Conservation (phyloP, 1,284 basidiomycete genomes). For the Ustilago shanxiensis region DNA sequence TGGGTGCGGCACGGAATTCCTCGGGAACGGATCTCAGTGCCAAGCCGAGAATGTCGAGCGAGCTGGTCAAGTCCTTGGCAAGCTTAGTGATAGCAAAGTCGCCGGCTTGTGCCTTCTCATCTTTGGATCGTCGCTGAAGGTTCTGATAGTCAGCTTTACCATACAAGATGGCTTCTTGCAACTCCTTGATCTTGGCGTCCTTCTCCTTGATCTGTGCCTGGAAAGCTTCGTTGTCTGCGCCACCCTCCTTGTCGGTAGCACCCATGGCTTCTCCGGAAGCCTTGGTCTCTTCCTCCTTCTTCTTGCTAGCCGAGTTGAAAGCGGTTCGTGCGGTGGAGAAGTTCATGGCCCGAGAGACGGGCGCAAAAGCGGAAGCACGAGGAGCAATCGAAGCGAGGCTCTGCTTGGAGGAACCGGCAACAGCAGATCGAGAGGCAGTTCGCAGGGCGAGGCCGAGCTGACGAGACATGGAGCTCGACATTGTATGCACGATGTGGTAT, state of each 20-base stretch:
- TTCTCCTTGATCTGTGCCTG: conserved; percentile 66
- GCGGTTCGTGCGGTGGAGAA: conserved; percentile 39
- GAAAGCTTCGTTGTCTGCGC: conserved; percentile 20
- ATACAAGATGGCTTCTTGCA: conserved; percentile 67
- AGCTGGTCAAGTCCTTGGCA: conserved; percentile 88
- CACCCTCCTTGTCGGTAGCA: conserved; percentile 38
- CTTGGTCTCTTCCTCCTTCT: conserved; percentile 54
- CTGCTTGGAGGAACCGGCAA: conserved; percentile 42
- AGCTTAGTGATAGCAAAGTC: conserved; percentile 94
- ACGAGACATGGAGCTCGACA: conserved; percentile 46
- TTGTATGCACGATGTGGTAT: conserved; percentile 5
- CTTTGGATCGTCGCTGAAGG: conserved; percentile 86
- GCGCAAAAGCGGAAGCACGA: conserved; percentile 16
- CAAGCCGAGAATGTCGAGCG: conserved; percentile 88
- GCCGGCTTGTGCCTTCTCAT: conserved; percentile 90
- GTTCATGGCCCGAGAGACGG: conserved; percentile 27
- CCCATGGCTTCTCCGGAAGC: conserved; percentile 58
- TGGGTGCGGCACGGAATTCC: conserved; percentile 63
- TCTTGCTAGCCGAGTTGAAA: conserved; percentile 34
- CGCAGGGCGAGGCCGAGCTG: conserved; percentile 39
- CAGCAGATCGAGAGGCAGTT: conserved; percentile 32
- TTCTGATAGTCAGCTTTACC: conserved; percentile 89
- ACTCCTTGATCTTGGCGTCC: conserved; percentile 68
- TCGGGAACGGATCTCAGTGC: conserved; percentile 85
- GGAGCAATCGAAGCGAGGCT: conserved; percentile 27